Conservation (phyloP, 1,284 basidiomycete genomes). For the Erythrobasidium hasegawianum region DNA sequence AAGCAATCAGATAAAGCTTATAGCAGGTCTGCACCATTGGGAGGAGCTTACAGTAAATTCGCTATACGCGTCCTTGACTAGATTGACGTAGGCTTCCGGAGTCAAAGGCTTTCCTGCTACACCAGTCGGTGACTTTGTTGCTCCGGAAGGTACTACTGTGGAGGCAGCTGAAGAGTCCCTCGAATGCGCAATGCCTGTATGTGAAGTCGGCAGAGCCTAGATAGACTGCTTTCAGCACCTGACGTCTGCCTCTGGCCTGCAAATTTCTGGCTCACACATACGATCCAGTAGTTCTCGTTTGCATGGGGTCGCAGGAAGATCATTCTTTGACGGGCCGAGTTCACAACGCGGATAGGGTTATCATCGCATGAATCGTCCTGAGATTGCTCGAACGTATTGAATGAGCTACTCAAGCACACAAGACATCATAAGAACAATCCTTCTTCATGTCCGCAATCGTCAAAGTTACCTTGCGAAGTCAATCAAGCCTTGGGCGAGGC, state of each 20-base stretch:
- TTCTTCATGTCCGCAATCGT: too few species aligned
- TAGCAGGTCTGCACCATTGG: too few species aligned
- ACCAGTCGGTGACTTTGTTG: too few species aligned
- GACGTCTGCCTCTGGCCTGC: too few species aligned
- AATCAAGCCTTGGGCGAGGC: constrained; percentile 32
- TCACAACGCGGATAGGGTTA: constrained; percentile 7
- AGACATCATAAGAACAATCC: too few species aligned
- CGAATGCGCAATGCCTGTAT: neutral
- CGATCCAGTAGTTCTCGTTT: constrained; percentile 17
- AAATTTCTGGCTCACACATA: constrained; percentile 5
- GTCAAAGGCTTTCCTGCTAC: too few species aligned
- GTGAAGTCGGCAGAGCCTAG: neutral
- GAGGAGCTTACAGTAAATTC: too few species aligned
- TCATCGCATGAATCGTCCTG: neutral
- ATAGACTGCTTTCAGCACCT: neutral
- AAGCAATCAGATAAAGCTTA: too few species aligned
- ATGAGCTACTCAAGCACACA: neutral
- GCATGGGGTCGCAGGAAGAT: constrained; percentile 22
- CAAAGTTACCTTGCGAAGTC: constrained; percentile 23
- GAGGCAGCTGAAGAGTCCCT: neutral
- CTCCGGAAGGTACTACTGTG: neutral
- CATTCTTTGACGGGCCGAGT: constrained; percentile 22
- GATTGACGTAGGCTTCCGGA: too few species aligned
- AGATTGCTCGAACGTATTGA: neutral
- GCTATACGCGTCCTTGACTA: too few species aligned